Evolutionary conservation across 768 basidiomycete species (phyloP), one percentile per base, ranked within the genome.

Genomic region (Russula olivacea): DNA sequence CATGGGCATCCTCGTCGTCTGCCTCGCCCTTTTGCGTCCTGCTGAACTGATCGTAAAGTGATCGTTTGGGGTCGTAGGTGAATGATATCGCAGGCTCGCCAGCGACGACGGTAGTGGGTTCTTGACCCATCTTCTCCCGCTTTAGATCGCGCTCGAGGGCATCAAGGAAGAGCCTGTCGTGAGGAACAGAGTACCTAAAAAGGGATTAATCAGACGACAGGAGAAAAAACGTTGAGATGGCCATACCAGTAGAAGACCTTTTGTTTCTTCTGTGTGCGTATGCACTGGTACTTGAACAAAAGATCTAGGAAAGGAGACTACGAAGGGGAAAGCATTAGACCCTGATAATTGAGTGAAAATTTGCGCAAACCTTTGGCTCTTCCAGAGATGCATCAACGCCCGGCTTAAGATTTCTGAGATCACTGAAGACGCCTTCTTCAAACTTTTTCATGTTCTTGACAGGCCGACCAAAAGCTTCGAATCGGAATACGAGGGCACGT

Each of bases 181-280:
- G 95, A 2, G 95, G 95, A 7, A 98, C 95, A 7, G 93, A 95
- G 77, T 93, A 97, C 93, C 92, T 95, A 71, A 59, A 19, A 23
- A 69, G 69, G 48, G 51, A 74, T 76, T 75, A 78, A 41, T 47
- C 23, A 59, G 8, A 14, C 11, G 25, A 30, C 14, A 28, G 2
- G n/a, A 50, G 4, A 21, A 30, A 49, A 14, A 1, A 51, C 6
- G 30, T 55, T 59, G 19, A 65, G 61, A 36, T 52, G 43, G 23
- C 0, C 87, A 59, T 68, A 91, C 94, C 95, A 98, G 74, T 91
- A 97, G 72, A 97, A 98, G n/a, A 98, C 95, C 74, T 98, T 94
- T 77, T 96, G 95, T 77, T 97, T 98, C 81, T 97, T 98, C 74
- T 98, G 95, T 1, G 95, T 98, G 43, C 95, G 85, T 68, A 98